phyloP scores from a whole-genome alignment of 2,329 filamentous ascomycete genomes.

The Rhytidhysteron rufulum region DNA sequence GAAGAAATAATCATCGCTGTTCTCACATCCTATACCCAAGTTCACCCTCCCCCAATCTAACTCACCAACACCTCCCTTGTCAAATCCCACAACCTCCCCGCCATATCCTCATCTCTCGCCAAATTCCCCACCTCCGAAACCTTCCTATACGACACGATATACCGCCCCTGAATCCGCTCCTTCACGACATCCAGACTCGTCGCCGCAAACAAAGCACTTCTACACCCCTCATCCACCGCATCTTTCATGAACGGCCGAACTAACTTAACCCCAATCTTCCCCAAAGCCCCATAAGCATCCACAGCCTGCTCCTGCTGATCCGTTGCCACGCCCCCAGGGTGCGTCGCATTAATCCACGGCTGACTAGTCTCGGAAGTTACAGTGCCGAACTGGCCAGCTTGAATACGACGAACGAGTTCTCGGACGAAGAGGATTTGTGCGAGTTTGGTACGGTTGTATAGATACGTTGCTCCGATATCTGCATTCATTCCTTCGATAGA shows the following conservation, averaged over 20 bases:
- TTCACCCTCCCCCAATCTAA: constrained; percentile 37
- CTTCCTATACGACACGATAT: constrained; percentile 49
- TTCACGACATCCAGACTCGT: constrained; percentile 42
- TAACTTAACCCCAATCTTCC: constrained; percentile 43
- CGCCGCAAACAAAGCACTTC: constrained; percentile 47
- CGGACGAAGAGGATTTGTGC: constrained; percentile 47
- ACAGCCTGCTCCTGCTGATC: constrained; percentile 48
- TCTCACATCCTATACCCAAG: constrained; percentile 24
- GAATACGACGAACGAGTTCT: constrained; percentile 37
- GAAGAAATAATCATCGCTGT: no score
- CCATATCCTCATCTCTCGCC: constrained; percentile 41
- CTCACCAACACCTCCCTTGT: constrained; percentile 42
- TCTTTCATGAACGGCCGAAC: constrained; percentile 49
- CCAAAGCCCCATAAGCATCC: constrained; percentile 47
- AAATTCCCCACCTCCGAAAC: constrained; percentile 41
- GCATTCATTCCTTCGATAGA: constrained; percentile 47
- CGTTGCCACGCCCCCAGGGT: constrained; percentile 48
- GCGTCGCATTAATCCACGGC: constrained; percentile 48
- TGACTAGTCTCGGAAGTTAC: constrained; percentile 32
- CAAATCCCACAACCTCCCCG: constrained; percentile 44
- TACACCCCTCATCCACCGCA: constrained; percentile 45
- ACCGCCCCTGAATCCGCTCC: constrained; percentile 45
- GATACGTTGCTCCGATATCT: constrained; percentile 45
- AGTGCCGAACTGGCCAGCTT: constrained; percentile 23
- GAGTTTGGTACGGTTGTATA: constrained; percentile 51